phyloP scores from a whole-genome alignment of 2,329 filamentous ascomycete species.

The Fusarium concolor region DNA sequence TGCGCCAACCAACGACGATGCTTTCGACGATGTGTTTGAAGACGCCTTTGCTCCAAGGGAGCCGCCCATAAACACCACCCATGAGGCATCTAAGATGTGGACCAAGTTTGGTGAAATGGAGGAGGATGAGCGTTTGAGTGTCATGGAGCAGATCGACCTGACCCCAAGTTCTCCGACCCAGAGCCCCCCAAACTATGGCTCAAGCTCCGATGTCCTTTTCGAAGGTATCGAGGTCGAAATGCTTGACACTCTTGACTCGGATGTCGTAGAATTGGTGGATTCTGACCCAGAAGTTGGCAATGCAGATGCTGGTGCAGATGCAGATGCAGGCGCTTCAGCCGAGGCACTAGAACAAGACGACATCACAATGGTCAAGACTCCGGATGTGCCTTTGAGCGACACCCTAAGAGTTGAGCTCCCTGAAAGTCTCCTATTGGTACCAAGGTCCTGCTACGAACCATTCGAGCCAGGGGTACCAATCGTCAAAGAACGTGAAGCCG shows the following conservation, averaged over 20 bases:
- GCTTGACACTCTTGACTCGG: slow-evolving; percentile 5
- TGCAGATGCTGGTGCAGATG: not conserved
- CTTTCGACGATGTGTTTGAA: slow-evolving; percentile 21
- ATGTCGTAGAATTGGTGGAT: not conserved
- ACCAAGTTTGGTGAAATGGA: slow-evolving; percentile 34
- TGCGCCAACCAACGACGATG: not conserved
- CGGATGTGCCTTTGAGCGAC: not conserved
- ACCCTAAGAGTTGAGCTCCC: slow-evolving; percentile 46
- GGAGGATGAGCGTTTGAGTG: slow-evolving; percentile 13
- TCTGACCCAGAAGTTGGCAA: not conserved
- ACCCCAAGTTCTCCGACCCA: slow-evolving; percentile 12
- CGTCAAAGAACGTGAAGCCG: slow-evolving; percentile 40
- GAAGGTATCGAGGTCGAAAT: slow-evolving; percentile 17
- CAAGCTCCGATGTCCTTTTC: slow-evolving; percentile 6
- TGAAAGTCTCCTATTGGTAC: slow-evolving; percentile 43
- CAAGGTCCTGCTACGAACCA: slow-evolving; percentile 49
- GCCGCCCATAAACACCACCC: not conserved
- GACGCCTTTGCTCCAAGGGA: slow-evolving; percentile 15
- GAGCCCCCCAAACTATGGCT: slow-evolving; percentile 3
- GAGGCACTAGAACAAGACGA: slow-evolving; percentile 10
- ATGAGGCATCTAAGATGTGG: slow-evolving; percentile 24
- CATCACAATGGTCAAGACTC: not conserved
- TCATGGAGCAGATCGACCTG: slow-evolving; percentile 11
- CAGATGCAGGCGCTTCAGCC: slow-evolving; percentile 5
- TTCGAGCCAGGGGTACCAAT: slow-evolving; percentile 46